Base-by-base conservation (phyloP, 2,329 filamentous ascomycete genomes). In the Pestalotiopsis sp. region DNA sequence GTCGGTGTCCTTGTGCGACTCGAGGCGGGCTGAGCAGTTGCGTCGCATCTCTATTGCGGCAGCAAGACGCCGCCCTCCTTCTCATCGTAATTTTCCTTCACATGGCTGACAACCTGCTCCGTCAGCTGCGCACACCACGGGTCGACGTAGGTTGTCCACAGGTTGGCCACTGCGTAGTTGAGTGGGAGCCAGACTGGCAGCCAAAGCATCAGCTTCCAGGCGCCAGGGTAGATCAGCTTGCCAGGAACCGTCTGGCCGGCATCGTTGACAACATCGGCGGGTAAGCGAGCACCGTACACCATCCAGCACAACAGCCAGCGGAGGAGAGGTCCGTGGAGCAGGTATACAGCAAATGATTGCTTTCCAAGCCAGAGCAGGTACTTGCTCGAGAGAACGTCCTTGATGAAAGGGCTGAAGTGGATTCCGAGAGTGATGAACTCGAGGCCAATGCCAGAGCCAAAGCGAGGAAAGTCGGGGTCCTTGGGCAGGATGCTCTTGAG, bases 301-400 rank as follows among this genome's bases (percentile, higher is more conserved):
- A 90, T 83, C 86, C 87, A 90, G 30, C 86, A 85, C 14, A 91
- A 80, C 7, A 89, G 76, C 26, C 84, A 86, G 67, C 88, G 85
- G 71, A 90, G 83, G 38, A 91, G 80, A 0, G 85, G 84, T 56
- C 88, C 89, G 76, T 91, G 89, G 22, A 91, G 78, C 6, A 91
- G 82, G 72, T 91, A 91, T 14, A 91, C 86, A 1, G 88, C 87
- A 72, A 90, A 90, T 58, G 86, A 88, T 78, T 90, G 85, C 73
- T 86, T 86, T 58, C 89, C 89, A 13, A 91, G 83, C 84, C 88
- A 91, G 58, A 88, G 81, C 57, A 91, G 83, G 66, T 83, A 81
- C 39, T 82, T 83, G 68, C 83, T 84, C 3, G 86, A 86, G 2
- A 91, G 81, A 0, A 85, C 71, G 64, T 81, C 82, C 69, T 88